Percentiles rank a stretch among this genome's conserved stretches.
Evolutionary conservation across 208 protist genomes (phyloP).

Genomic region (Acanthamoeba castellanii): DNA sequence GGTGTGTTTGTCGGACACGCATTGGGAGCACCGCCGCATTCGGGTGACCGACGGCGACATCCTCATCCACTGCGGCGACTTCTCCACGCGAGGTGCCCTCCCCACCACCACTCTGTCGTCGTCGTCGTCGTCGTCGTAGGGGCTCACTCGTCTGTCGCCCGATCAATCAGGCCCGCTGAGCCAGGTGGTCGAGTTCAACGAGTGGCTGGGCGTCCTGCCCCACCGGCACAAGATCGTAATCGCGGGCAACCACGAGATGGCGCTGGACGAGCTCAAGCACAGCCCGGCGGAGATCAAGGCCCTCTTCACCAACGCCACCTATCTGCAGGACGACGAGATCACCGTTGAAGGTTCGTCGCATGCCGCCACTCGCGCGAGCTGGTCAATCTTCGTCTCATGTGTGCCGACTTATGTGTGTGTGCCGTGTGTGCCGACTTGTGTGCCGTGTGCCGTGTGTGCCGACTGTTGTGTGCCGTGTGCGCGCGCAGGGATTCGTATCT

Average conservation of each 20-base stretch:
- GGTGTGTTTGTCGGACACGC: constrained; percentile 76
- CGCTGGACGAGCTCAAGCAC: constrained; percentile 33
- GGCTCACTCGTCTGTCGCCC: background rate
- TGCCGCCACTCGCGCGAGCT: too few species aligned
- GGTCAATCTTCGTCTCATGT: too few species aligned
- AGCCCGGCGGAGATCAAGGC: constrained; percentile 17
- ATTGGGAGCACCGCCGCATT: constrained; percentile 37
- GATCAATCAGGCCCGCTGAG: background rate
- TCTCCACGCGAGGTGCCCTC: constrained; percentile 24
- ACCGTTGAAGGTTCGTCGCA: constrained; percentile 63
- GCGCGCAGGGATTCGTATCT: background rate
- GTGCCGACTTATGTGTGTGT: too few species aligned
- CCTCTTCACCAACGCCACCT: constrained; percentile 60
- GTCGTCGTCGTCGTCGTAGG: background rate
- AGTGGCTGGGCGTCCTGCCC: constrained; percentile 74
- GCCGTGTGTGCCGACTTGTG: too few species aligned
- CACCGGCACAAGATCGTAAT: constrained; percentile 78
- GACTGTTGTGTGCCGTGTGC: background rate
- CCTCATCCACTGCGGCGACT: constrained; percentile 71
- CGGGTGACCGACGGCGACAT: constrained; percentile 66
- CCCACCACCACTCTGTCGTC: background rate
- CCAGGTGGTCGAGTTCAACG: constrained; percentile 66
- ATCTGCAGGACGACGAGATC: constrained; percentile 52
- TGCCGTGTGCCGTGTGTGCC: background rate
- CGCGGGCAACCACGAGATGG: constrained; percentile 76